Percentiles rank a stretch among this genome's conserved stretches.
These are phyloP conservation scores for Colletotrichum zoysiae DNA, from an alignment of 2,329 filamentous ascomycete genomes.

Conservation along the genomic window DNA sequence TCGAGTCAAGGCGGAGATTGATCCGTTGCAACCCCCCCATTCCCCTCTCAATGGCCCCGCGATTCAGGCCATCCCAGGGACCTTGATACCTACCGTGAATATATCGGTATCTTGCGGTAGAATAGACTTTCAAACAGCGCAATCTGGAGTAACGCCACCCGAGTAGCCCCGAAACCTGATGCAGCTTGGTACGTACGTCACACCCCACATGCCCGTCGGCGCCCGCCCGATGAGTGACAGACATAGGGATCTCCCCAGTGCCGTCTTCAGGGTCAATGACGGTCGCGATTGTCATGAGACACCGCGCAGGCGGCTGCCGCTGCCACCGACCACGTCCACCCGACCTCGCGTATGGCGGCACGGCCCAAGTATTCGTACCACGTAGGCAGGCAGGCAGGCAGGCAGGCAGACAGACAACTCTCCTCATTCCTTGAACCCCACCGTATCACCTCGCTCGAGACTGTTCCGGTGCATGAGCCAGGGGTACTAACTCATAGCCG, in stretches of 20 bases:
- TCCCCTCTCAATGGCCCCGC: constrained; percentile 29
- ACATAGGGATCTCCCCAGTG: constrained; percentile 20
- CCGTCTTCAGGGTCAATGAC: constrained; percentile 37
- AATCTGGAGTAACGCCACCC: constrained; percentile 35
- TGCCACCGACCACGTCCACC: constrained; percentile 18
- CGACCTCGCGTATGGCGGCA: constrained; percentile 21
- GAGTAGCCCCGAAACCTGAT: constrained; percentile 32
- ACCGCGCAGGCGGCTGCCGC: constrained; percentile 12
- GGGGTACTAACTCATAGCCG: constrained; percentile 36
- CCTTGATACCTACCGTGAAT: neutral
- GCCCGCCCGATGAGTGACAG: constrained; percentile 15
- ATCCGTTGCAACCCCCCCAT: constrained; percentile 1
- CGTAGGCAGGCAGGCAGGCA: neutral
- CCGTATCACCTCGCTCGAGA: constrained; percentile 37
- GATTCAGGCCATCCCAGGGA: constrained; percentile 31
- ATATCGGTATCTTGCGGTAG: constrained; percentile 9
- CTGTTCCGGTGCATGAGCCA: constrained; percentile 37
- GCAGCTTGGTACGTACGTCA: constrained; percentile 24
- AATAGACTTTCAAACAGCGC: constrained; percentile 29
- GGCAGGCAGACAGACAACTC: neutral
- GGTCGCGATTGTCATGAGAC: constrained; percentile 25
- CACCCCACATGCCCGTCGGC: constrained; percentile 29
- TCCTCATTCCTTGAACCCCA: constrained; percentile 22
- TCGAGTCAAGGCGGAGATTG: constrained; percentile 36
- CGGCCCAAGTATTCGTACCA: neutral